Conservation (phyloP, 2,329 filamentous ascomycete species). For the Fusarium robinianum region DNA sequence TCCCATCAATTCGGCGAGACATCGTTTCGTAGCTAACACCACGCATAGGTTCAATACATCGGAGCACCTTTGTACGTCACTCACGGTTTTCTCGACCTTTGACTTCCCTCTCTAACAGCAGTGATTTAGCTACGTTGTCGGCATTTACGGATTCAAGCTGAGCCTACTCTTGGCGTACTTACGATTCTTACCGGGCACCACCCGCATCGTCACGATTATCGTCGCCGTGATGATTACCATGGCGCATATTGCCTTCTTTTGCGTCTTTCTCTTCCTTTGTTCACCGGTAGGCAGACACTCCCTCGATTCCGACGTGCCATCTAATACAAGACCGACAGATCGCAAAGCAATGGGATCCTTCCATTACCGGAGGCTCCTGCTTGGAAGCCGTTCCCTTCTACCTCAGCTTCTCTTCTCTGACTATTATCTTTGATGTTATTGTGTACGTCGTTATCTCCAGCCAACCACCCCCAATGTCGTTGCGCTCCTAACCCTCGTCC, state of each 20-base stretch:
- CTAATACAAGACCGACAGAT: too few species aligned
- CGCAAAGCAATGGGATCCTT: conserved; percentile 47
- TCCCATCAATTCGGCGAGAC: background rate
- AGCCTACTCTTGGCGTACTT: conserved; percentile 49
- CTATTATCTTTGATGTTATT: conserved; percentile 45
- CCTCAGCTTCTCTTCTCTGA: conserved; percentile 44
- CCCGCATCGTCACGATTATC: conserved; percentile 39
- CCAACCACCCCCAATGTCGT: too few species aligned
- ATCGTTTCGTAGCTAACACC: background rate
- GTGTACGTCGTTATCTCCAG: conserved; percentile 45
- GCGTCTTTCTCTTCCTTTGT: conserved; percentile 42
- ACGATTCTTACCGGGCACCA: conserved; percentile 48
- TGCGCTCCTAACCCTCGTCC: too few species aligned
- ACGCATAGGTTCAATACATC: conserved; percentile 43
- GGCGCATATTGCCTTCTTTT: conserved; percentile 45
- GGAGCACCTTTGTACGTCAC: conserved; percentile 48
- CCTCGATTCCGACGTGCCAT: too few species aligned
- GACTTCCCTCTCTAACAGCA: conserved; percentile 25
- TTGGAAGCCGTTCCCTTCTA: conserved; percentile 48
- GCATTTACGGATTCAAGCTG: conserved; percentile 51
- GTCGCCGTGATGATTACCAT: conserved; percentile 41
- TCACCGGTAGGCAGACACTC: conserved; percentile 40
- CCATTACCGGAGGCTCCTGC: conserved; percentile 42
- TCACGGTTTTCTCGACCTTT: background rate
- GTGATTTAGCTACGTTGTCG: conserved; percentile 42